Evolutionary conservation across 768 basidiomycete species (phyloP).

Genomic region (Hygrophorus pudorinus): DNA sequence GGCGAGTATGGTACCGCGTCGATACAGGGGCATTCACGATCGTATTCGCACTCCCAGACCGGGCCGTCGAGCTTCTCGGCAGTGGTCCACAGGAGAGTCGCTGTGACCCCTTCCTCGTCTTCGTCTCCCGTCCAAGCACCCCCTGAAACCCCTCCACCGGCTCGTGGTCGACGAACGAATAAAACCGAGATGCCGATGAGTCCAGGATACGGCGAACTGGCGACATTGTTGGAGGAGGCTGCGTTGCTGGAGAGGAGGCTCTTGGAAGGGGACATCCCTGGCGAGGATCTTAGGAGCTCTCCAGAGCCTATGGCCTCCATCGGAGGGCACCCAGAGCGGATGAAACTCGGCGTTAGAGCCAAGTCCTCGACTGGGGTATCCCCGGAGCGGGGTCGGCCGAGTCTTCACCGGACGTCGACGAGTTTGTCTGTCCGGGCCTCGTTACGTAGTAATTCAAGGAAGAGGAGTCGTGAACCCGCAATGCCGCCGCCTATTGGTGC

Average conservation of each 20-base stretch:
- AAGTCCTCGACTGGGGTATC: neutral
- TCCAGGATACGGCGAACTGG: conserved; percentile 43
- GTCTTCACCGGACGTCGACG: conserved; percentile 1
- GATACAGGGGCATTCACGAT: too few relatives aligned
- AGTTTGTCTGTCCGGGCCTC: conserved; percentile 1
- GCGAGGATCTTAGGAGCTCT: conserved; percentile 16
- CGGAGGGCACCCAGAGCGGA: neutral
- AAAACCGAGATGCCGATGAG: conserved; percentile 23
- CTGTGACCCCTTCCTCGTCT: conserved; percentile 25
- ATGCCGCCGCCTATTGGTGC: conserved; percentile 1
- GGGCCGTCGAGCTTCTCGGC: conserved; percentile 35
- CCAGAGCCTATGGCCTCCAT: neutral
- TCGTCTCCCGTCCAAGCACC: conserved; percentile 10
- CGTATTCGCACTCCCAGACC: conserved; percentile 2
- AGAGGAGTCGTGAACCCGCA: conserved; percentile 1
- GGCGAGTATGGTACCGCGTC: too few relatives aligned
- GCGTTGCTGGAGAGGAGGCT: conserved; percentile 47
- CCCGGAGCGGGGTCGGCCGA: neutral
- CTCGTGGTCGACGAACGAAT: conserved; percentile 20
- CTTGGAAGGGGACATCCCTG: conserved; percentile 36
- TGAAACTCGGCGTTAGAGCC: neutral
- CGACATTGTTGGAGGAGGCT: conserved; percentile 45
- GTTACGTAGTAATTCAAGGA: too few relatives aligned
- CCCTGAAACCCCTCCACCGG: conserved; percentile 22
- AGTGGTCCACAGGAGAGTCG: conserved; percentile 47